Percentiles rank a stretch among this genome's conserved stretches.
phyloP scores from a whole-genome alignment of 2,329 filamentous ascomycete genomes.

The Pyricularia sp. region DNA sequence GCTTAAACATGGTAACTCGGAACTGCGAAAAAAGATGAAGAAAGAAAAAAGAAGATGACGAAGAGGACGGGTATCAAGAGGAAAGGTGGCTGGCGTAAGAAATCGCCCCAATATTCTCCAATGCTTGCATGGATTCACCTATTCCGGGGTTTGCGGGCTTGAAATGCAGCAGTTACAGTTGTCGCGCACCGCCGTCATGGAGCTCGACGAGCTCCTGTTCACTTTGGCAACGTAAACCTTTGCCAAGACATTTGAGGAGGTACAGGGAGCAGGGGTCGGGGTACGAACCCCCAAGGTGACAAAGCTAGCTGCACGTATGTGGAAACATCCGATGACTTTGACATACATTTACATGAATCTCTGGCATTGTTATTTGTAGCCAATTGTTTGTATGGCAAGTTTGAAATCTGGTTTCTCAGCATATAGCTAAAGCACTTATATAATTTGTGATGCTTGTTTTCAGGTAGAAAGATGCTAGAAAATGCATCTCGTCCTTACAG shows the following conservation, averaged over 20 bases:
- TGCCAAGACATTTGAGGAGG: conserved; percentile 17
- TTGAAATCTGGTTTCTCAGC: too few relatives aligned
- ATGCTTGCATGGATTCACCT: conserved; percentile 1
- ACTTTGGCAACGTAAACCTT: conserved; percentile 23
- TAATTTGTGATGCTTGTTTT: not conserved
- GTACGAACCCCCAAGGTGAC: not conserved
- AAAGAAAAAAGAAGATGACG: conserved; percentile 9
- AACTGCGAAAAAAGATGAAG: conserved; percentile 3
- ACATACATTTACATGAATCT: not conserved
- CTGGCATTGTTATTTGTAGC: too few relatives aligned
- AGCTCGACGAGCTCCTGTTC: not conserved
- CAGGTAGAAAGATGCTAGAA: not conserved
- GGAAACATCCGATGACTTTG: not conserved
- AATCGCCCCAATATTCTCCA: not conserved
- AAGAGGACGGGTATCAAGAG: not conserved
- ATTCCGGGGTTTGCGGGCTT: not conserved
- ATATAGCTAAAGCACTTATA: not conserved
- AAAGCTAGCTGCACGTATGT: not conserved
- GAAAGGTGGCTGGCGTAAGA: not conserved
- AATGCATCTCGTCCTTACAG: not conserved
- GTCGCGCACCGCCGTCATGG: not conserved
- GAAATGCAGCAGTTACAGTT: not conserved
- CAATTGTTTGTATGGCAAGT: too few relatives aligned
- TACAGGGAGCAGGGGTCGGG: conserved; percentile 5
- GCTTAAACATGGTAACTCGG: conserved; percentile 3